phyloP scores from a whole-genome alignment of 306 rosid genomes.

The Rubus idaeus region DNA sequence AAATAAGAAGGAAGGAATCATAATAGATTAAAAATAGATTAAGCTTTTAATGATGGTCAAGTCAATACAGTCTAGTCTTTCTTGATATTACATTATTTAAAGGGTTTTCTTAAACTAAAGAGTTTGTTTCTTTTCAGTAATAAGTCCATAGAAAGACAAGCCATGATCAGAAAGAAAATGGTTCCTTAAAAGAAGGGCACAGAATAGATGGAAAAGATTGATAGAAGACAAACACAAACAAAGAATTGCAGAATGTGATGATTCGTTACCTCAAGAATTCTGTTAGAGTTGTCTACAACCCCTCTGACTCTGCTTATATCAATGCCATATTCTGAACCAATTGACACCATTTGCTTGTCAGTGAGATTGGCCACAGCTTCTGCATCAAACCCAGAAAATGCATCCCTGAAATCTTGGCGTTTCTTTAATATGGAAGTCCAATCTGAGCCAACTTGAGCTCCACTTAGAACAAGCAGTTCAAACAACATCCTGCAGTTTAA shows the following conservation, averaged over 20 bases:
- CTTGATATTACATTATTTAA: constrained; percentile 5
- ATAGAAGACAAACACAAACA: neutral
- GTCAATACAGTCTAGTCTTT: neutral
- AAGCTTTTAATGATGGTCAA: constrained; percentile 20
- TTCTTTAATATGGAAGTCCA: constrained; percentile 96
- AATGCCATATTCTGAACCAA: constrained; percentile 65
- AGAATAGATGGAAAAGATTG: constrained; percentile 27
- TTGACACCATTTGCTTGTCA: constrained; percentile 83
- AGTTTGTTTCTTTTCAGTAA: constrained; percentile 17
- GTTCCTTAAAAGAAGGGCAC: constrained; percentile 33
- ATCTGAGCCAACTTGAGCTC: constrained; percentile 98
- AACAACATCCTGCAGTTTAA: constrained; percentile 61
- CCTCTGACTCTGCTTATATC: constrained; percentile 93
- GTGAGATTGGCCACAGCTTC: constrained; percentile 66
- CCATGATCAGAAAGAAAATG: neutral
- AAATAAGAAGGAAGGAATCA: constrained; percentile 20
- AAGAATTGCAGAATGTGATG: constrained; percentile 3
- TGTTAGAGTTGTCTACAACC: constrained; percentile 83
- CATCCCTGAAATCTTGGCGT: constrained; percentile 84
- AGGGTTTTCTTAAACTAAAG: constrained; percentile 26
- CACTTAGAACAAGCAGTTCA: constrained; percentile 83
- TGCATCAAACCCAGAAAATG: constrained; percentile 84
- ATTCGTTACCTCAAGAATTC: constrained; percentile 68
- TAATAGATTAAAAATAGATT: constrained; percentile 11
- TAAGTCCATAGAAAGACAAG: constrained; percentile 32